phyloP scores from a whole-genome alignment of 2,329 filamentous ascomycete genomes.

The Hymenoscyphus fructigenus region DNA sequence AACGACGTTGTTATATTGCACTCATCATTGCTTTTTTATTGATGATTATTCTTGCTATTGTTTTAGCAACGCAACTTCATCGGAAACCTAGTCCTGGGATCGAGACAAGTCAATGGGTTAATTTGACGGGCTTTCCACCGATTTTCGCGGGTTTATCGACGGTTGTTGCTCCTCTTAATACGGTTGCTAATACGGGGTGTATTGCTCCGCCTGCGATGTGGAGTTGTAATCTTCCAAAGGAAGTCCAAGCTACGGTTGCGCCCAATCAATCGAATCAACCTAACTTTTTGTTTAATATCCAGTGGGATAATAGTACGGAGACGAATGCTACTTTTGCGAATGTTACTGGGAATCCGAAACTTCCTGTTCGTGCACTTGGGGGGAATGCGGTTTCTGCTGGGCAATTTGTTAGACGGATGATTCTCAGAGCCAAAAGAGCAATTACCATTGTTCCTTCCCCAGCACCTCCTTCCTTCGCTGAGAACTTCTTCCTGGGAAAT shows the following conservation, averaged over 20 bases:
- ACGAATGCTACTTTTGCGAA: slow-evolving; percentile 44
- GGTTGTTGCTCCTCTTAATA: slow-evolving; percentile 70
- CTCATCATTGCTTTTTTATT: slow-evolving; percentile 51
- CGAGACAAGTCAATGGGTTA: slow-evolving; percentile 64
- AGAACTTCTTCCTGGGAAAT: slow-evolving; percentile 80
- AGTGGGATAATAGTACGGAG: slow-evolving; percentile 62
- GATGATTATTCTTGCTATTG: slow-evolving; percentile 56
- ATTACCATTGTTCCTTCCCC: slow-evolving; percentile 46
- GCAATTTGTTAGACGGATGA: slow-evolving; percentile 32
- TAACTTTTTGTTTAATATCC: slow-evolving; percentile 76
- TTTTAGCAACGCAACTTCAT: slow-evolving; percentile 57
- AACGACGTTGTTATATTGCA: slow-evolving; percentile 58
- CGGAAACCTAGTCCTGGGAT: slow-evolving; percentile 40
- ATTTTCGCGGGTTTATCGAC: slow-evolving; percentile 83
- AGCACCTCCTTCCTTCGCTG: slow-evolving; percentile 47
- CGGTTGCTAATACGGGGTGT: slow-evolving; percentile 64
- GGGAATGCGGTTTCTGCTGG: slow-evolving; percentile 37
- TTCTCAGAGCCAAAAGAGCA: slow-evolving; percentile 36
- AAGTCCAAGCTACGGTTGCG: slow-evolving; percentile 62
- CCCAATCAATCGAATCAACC: slow-evolving; percentile 69
- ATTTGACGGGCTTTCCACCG: slow-evolving; percentile 80
- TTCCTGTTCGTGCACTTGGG: slow-evolving; percentile 26
- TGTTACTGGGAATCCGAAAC: slow-evolving; percentile 30
- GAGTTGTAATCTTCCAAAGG: slow-evolving; percentile 83
- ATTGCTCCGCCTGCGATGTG: slow-evolving; percentile 72